A percentile compares a stretch with the other conserved stretches of the same genome.
Evolutionary conservation across 345 rosid species (phyloP).

Genomic region (Hibiscus mutabilis): DNA sequence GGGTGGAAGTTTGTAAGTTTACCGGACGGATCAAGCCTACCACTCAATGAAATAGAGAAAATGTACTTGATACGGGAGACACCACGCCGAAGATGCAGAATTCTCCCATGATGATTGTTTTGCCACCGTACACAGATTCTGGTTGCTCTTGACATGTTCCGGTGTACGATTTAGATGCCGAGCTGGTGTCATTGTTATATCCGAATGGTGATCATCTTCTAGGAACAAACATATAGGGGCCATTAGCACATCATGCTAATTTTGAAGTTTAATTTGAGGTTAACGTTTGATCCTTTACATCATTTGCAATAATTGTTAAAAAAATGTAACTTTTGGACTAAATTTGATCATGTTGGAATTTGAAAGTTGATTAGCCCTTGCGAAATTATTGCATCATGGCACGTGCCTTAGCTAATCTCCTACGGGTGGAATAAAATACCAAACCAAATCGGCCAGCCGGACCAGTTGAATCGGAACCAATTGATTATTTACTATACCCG

Average conservation of each 20-base stretch:
- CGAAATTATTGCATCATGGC: neutral
- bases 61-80: constrained; percentile 81
- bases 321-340: neutral
- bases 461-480: too few species aligned
- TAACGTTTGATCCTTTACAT: neutral
- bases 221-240: neutral
- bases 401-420: too few species aligned
- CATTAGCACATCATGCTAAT: neutral
- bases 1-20: constrained; percentile 94
- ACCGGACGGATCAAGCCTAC: constrained; percentile 87
- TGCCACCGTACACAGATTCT: neutral
- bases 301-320: neutral
- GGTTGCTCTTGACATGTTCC: neutral
- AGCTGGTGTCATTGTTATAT: neutral
- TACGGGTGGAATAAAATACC: too few species aligned
- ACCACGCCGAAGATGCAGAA: constrained; percentile 68
- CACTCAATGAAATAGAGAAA: constrained; percentile 72
- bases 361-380: neutral
- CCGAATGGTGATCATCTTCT: neutral
- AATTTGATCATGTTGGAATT: neutral
- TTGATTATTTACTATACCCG: too few species aligned
- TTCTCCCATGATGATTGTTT: constrained; percentile 50
- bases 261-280: neutral
- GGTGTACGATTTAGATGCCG: neutral
- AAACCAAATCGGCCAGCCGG: too few species aligned